Conservation (phyloP, 495 filamentous ascomycete species). For the Saxophila tyrrhenica region DNA sequence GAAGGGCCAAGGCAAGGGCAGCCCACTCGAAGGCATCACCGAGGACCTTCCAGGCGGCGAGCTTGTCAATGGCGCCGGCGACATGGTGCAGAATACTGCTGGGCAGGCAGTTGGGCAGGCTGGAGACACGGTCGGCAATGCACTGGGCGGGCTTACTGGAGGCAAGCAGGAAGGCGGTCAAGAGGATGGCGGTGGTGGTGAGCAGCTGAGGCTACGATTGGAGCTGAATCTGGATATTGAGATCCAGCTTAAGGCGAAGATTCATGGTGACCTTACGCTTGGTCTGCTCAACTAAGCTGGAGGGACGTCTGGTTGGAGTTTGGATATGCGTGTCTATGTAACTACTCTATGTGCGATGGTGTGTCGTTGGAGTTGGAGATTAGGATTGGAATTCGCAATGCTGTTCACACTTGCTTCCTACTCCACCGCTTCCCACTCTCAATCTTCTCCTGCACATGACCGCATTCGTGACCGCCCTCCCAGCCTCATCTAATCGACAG, state of each 20-base stretch:
- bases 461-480: background rate
- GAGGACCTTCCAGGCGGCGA: slow-evolving; percentile 32
- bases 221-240: slow-evolving; percentile 84
- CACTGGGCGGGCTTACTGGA: slow-evolving; percentile 29
- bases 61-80: slow-evolving; percentile 26
- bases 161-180: slow-evolving; percentile 18
- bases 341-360: background rate
- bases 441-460: too few relatives aligned
- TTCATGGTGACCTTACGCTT: slow-evolving; percentile 80
- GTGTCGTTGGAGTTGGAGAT: background rate
- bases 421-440: too few relatives aligned
- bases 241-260: slow-evolving; percentile 82
- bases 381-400: background rate
- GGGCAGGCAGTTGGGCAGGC: slow-evolving; percentile 25
- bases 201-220: slow-evolving; percentile 65
- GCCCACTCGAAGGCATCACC: slow-evolving; percentile 29
- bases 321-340: background rate
- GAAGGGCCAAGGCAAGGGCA: slow-evolving; percentile 14
- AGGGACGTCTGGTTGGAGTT: slow-evolving; percentile 31
- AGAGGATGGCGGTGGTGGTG: slow-evolving; percentile 30
- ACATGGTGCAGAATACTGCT: slow-evolving; percentile 33
- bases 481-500: background rate
- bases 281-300: slow-evolving; percentile 45
- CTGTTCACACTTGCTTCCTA: too few relatives aligned
- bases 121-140: slow-evolving; percentile 29